Evolutionary conservation across 2,329 filamentous ascomycete species (phyloP).

Genomic region (Ceratocystis lukuohia): DNA sequence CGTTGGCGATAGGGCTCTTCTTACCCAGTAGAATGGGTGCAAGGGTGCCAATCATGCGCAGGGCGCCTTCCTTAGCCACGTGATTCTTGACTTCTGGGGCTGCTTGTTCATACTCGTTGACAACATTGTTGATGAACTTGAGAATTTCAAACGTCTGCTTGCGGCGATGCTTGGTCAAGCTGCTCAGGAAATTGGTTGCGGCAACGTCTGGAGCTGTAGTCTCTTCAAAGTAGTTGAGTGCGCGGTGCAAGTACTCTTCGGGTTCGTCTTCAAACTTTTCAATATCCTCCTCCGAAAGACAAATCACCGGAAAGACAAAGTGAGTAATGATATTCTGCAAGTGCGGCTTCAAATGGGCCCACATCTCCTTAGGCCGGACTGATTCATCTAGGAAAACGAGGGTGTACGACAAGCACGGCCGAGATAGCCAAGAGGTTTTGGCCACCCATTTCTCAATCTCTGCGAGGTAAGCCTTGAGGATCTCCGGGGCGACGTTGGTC

Average conservation of each 20-base stretch:
- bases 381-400: constrained; percentile 94
- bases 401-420: constrained; percentile 83
- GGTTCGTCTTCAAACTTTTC: constrained; percentile 91
- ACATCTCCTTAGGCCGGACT: constrained; percentile 93
- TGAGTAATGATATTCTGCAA: constrained; percentile 87
- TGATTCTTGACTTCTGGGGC: constrained; percentile 85
- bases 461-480: constrained; percentile 83
- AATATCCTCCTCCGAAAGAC: constrained; percentile 80
- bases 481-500: constrained; percentile 82
- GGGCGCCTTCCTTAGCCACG: constrained; percentile 85
- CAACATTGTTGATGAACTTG: constrained; percentile 86
- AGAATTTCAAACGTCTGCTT: constrained; percentile 94
- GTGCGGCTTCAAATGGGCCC: constrained; percentile 84
- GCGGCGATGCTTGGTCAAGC: constrained; percentile 82
- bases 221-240: constrained; percentile 96
- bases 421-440: constrained; percentile 88
- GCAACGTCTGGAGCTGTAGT: constrained; percentile 89
- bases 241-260: constrained; percentile 91
- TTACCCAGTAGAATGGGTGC: constrained; percentile 90
- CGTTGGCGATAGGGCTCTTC: constrained; percentile 94
- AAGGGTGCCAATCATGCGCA: constrained; percentile 93
- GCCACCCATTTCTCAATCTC: constrained; percentile 97
- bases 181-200: constrained; percentile 91
- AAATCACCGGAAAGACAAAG: constrained; percentile 89
- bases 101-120: constrained; percentile 79